Evolutionary conservation across 1,284 basidiomycete genomes (phyloP), one percentile per base, ranked within the genome.

Genomic region (Rhodotorula sp.): DNA sequence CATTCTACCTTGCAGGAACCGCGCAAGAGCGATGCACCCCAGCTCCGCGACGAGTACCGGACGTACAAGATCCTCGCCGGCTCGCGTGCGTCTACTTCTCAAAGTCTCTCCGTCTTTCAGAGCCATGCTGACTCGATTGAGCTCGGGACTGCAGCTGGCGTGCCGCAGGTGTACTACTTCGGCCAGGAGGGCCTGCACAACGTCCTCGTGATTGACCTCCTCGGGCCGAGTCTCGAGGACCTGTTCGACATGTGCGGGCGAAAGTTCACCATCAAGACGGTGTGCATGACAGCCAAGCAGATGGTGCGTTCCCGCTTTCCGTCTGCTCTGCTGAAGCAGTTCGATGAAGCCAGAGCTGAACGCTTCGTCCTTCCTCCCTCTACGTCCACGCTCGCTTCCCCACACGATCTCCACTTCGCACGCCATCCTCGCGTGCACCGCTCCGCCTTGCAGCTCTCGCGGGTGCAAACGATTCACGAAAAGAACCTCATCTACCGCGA

Each of bases 111-210:
- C 25, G 0, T 27, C 23, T 41, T 55, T 16, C 4, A 19, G 45
- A 10, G 1, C 27, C 44, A 52, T 17, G 19, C 12, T 0, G 7
- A 23, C 8, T 48, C 62, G n/a, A 65, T 42, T 4, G 1, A 45
- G 21, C 19, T 49, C 56, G 8, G 14, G 19, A 49, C 8, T 8
- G 48, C 59, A 72, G 72, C 66, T 23, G 67, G 72, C 34, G 67
- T 78, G 8, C 75, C 76, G 25, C 93, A 97, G 83, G 95, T 97
- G 80, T 95, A 97, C 85, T 94, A 97, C 84, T 97, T 97, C 81
- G 94, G 94, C 59, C 92, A 95, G 83, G 94, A 97, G 84, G 93
- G 93, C n/a, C 86, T 97, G 65, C 93, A 97, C 85, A 97, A 97
- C 82, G 93, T 97, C 77, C 88, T 97, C 74, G 93, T 97, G 75